Base-by-base conservation (phyloP, 768 basidiomycete species). In the Coprinopsis sp. region DNA sequence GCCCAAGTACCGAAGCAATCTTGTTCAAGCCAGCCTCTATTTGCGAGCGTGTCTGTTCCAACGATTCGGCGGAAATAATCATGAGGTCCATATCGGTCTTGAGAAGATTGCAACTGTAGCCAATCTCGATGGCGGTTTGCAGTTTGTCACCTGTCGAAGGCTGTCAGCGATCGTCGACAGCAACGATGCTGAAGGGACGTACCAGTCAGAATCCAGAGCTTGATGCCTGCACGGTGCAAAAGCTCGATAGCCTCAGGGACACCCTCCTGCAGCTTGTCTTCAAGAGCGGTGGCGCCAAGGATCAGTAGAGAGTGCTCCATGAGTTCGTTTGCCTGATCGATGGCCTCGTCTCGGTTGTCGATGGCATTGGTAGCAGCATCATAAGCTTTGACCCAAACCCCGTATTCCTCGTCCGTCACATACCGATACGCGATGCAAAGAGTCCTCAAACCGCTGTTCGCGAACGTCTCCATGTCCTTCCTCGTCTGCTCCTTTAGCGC, bases 81-180 rank as follows among this genome's bases (percentile, higher is more conserved):
- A 98, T 96, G 48, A 98, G 69, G 48, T 97, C 94, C 93, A 95
- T 97, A 50, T 88, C 83, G 59, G 74, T 82, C 68, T 95, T 94
- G 50, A 98, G 78, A 14, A 98, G 71, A 61, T 97, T 98, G 69
- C 95, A 96, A 56, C 84, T 87, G 74, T 89, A 98, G 10, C 89
- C 95, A 52, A 99, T 98, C 63, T 97, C 95, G 59, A 99, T 97
- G 12, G 95, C 95, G 1, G 95, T 99, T 64, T 98, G 94, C 1
- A 97, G 74, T 65, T 99, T 99, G 68, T 99, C 95, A 22, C 94
- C 90, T 87, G 52, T 3, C 11, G 7, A 11, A 7, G 34, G 11
- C 7, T 10, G 34, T 37, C 18, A 37, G 34, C 19, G 34, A 18
- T 11, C 11, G 7, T 37, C 7, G 11, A 18, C 19, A 10, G 11